phyloP scores from a whole-genome alignment of 176 grass and related monocot species.

The Ananas comosus region DNA sequence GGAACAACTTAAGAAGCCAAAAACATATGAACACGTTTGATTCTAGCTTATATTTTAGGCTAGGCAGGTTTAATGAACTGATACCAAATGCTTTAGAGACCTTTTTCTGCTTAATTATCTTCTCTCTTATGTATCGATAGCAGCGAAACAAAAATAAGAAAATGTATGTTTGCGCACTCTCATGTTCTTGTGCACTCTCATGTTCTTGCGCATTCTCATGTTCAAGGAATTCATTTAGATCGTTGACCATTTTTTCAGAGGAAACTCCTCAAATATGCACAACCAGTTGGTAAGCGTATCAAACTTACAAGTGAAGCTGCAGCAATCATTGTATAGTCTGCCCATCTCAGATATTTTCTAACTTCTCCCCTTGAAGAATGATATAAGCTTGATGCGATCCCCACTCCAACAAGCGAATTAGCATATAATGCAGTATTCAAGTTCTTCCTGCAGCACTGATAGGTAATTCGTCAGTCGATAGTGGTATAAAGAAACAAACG shows the following conservation, averaged over 20 bases:
- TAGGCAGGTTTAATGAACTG: too few relatives aligned
- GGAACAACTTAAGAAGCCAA: too few relatives aligned
- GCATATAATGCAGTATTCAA: conserved; percentile 67
- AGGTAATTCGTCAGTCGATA: conserved; percentile 43
- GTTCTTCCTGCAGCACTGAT: conserved; percentile 74
- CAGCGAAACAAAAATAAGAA: too few relatives aligned
- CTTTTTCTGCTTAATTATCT: too few relatives aligned
- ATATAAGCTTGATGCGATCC: conserved; percentile 85
- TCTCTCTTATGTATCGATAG: too few relatives aligned
- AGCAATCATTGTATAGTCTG: conserved; percentile 98
- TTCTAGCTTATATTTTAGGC: too few relatives aligned
- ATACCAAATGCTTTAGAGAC: too few relatives aligned
- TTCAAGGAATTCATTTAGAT: too few relatives aligned
- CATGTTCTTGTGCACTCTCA: too few relatives aligned
- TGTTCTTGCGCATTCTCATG: too few relatives aligned
- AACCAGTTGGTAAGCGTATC: background rate
- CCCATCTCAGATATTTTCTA: conserved; percentile 83
- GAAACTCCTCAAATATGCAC: background rate
- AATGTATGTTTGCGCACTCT: too few relatives aligned
- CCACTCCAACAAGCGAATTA: conserved; percentile 91
- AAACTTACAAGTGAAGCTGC: conserved; percentile 64
- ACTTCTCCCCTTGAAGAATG: conserved; percentile 72
- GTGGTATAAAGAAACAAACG: background rate
- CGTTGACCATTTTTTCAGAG: background rate
- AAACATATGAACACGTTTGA: too few relatives aligned